Evolutionary conservation across 192 early-diverging fungal species (phyloP), one percentile per base, ranked within the genome.

Genomic region (Entomortierella parvispora): DNA sequence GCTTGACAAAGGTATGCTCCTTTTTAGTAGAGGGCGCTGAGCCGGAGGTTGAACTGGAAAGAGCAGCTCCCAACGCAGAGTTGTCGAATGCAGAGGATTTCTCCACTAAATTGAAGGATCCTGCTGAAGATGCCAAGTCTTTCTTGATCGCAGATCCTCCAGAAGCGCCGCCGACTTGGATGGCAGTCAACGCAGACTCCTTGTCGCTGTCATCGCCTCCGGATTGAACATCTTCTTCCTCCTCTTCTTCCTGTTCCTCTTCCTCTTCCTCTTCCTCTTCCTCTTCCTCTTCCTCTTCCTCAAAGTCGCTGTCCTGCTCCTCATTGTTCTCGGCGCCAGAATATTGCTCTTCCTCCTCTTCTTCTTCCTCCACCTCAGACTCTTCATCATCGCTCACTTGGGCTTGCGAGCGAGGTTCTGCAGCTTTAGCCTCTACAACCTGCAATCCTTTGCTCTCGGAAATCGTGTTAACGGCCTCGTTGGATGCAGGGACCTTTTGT

Each of bases 101-200:
- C 1, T 72, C 42, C n/a, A 72, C 62, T 18, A 72, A 14, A 31
- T 31, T 72, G 62, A 65, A 72, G 0, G 70, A 65, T 9, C 28
- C 70, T 12, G 20, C 17, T 7, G 62, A 65, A 1, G 61, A 48
- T 12, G 42, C 15, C 1, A 40, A 15, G 26, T 12, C 22, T 25
- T 64, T 4, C 22, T 53, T 53, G 33, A 53, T 34, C 2, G 11
- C 33, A 23, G 31, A 31, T 2, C 52, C 22, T 22, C 33, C 31
- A 12, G 17, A 55, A 2, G 52, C 31, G 1, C 54, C 23, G 2
- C 45, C 11, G 10, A 58, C 8, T 33, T 68, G 58, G 20, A 77
- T 54, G 0, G 74, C 65, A 5, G 74, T 77, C 65, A 77, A 46
- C 0, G 74, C 74, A 1, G 74, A 77, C 25, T 77, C 74, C 23